Base-by-base conservation (phyloP, 148 eudicot species). In the Amaranthus cruentus region DNA sequence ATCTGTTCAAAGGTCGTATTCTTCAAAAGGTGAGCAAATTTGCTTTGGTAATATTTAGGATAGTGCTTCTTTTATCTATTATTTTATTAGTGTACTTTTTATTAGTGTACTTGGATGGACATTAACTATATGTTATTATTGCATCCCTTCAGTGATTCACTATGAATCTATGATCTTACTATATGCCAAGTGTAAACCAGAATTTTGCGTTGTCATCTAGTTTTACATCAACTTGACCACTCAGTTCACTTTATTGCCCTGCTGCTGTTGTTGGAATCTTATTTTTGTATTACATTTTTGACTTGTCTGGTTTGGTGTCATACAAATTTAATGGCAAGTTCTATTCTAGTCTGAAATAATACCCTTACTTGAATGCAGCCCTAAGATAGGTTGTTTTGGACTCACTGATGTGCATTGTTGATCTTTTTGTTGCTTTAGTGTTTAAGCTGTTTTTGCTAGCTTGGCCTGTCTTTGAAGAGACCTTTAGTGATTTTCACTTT, bases 21-120 rank as follows among this genome's bases (percentile, higher is more conserved):
- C 78, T 48, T 74, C 88, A 62, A 83, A 81, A 87, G 92, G 98
- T 95, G 53, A 77, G 85, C 55, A 53, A 56, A n/a, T 61, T 4
- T 56, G 21, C 14, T 53, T 70, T 28, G 38, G 38, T 28, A 18
- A 60, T 9, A 62, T 44, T 14, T 72, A 62, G 68, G 14, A 3
- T 38, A 48, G 18, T 68, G 59, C 67, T 68, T 59, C 63, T 44
- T 56, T 55, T 48, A 48, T 42, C 10, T 61, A 9, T 7, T 2
- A 59, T 7, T 62, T 48, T 13, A 5, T 48, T 50, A 68, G 14
- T 59, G 47, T 47, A 9, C 47, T 58, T 62, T 15, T 8, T 71
- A 1, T 71, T 6, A 18, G 2, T 66, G 55, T 7, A 18, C 9
- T 15, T 48, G 10, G 12, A 21, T 21, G 46, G 9, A 3, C 55